Conservation (phyloP, 352 stramenopile genomes). For the Globisporangium perplexum region DNA sequence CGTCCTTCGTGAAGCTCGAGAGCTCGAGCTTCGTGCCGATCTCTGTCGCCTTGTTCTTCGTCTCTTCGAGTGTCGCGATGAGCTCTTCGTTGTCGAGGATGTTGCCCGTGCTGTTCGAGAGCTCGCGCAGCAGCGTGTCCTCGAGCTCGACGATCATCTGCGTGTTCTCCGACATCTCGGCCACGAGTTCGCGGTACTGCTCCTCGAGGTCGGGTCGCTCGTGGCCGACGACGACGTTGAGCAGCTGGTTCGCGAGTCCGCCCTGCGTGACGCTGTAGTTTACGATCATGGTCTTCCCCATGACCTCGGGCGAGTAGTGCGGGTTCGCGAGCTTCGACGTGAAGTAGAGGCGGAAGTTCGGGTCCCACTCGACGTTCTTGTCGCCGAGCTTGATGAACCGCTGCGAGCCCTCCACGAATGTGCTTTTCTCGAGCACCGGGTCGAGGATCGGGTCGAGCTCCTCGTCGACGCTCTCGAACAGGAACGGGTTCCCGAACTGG, state of each 20-base stretch:
- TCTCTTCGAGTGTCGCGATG: constrained; percentile 92
- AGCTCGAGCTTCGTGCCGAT: constrained; percentile 93
- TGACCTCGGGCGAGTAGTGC: constrained; percentile 93
- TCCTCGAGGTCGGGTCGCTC: constrained; percentile 92
- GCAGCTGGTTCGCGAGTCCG: constrained; percentile 89
- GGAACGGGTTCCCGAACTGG: constrained; percentile 93
- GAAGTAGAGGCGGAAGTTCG: constrained; percentile 92
- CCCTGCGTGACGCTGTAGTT: constrained; percentile 95
- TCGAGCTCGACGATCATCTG: constrained; percentile 92
- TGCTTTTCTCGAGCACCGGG: constrained; percentile 92
- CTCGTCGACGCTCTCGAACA: constrained; percentile 95
- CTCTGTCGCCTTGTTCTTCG: constrained; percentile 92
- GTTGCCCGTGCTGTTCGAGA: constrained; percentile 88
- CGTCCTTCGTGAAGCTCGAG: constrained; percentile 91
- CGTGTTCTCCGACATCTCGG: constrained; percentile 92
- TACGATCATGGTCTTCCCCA: constrained; percentile 96
- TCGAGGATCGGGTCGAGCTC: constrained; percentile 94
- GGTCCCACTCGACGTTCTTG: constrained; percentile 93
- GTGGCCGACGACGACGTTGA: constrained; percentile 93
- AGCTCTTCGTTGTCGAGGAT: constrained; percentile 95
- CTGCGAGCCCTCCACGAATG: constrained; percentile 87
- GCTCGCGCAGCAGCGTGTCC: constrained; percentile 88
- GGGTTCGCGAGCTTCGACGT: constrained; percentile 94
- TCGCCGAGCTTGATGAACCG: constrained; percentile 91
- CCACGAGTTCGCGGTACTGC: constrained; percentile 90